Evolutionary conservation across 768 basidiomycete genomes (phyloP).

Genomic region (Amanita subjunquillea): DNA sequence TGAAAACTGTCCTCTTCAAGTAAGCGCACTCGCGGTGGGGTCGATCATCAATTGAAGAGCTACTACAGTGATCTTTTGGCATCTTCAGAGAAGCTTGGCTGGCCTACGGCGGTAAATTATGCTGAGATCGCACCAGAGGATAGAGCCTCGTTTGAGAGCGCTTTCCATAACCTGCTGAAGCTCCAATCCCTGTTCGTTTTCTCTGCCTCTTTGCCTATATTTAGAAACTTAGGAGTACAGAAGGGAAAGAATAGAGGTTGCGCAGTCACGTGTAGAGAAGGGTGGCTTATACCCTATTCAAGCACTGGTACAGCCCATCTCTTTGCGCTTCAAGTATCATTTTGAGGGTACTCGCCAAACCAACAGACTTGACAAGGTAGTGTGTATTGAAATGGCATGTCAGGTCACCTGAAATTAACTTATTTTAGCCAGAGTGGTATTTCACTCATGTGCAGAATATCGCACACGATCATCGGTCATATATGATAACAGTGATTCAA

Average conservation of each 20-base stretch:
- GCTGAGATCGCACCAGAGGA: conserved; percentile 34
- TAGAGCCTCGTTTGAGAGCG: conserved; percentile 57
- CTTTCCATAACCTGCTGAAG: conserved; percentile 66
- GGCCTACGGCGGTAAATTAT: conserved; percentile 76
- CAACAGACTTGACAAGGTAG: conserved; percentile 87
- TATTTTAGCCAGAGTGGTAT: conserved; percentile 87
- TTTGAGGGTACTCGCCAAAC: conserved; percentile 84
- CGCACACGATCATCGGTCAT: conserved; percentile 72
- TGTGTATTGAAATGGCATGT: neutral
- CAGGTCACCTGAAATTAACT: neutral
- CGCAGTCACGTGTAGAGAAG: conserved; percentile 20
- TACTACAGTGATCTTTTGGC: conserved; percentile 45
- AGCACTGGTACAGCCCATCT: conserved; percentile 73
- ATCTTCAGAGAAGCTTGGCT: conserved; percentile 67
- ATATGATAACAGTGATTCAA: conserved; percentile 73
- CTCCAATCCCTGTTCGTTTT: conserved; percentile 69
- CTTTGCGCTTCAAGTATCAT: conserved; percentile 88
- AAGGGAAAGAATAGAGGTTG: conserved; percentile 22
- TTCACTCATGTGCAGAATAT: conserved; percentile 87
- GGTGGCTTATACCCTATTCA: conserved; percentile 76
- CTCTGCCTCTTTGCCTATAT: neutral
- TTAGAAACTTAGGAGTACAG: conserved; percentile 21
- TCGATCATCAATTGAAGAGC: neutral
- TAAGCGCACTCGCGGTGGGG: conserved; percentile 23
- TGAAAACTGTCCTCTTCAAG: conserved; percentile 57